A percentile compares a stretch with the other conserved stretches of the same genome.
Evolutionary conservation across 345 rosid species (phyloP).

Genomic region (Hypericum perforatum): DNA sequence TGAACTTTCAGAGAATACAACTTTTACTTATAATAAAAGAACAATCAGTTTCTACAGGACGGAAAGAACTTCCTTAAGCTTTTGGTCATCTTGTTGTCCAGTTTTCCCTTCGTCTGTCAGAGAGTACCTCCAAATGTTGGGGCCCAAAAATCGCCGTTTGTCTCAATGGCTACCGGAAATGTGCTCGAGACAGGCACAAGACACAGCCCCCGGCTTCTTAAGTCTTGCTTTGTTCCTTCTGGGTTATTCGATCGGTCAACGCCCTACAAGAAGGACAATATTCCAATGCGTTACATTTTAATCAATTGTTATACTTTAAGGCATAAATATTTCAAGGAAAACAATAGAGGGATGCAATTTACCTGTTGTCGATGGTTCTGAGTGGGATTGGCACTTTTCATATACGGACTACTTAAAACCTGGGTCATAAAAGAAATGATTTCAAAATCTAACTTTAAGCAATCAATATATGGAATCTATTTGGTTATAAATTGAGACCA

Average conservation of each 20-base stretch:
- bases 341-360: no score
- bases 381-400: constrained; percentile 17
- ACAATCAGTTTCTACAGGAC: no score
- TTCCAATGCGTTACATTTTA: no score
- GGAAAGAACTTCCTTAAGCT: no score
- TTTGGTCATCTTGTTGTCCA: no score
- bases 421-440: neutral
- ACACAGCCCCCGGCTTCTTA: constrained; percentile 24
- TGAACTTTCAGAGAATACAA: no score
- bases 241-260: constrained; percentile 4
- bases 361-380: constrained; percentile 15
- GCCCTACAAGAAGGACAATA: neutral
- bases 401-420: constrained; percentile 20
- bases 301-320: no score
- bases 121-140: constrained; percentile 23
- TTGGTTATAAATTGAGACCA: no score
- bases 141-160: constrained; percentile 23
- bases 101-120: constrained; percentile 11
- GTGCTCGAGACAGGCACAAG: constrained; percentile 24
- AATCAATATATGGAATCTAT: no score
- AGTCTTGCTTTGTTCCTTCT: constrained; percentile 12
- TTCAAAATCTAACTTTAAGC: no score
- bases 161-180: constrained; percentile 24
- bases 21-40: no score
- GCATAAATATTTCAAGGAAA: no score